phyloP scores from a whole-genome alignment of 345 rosid species.

The Salix suchowensis region DNA sequence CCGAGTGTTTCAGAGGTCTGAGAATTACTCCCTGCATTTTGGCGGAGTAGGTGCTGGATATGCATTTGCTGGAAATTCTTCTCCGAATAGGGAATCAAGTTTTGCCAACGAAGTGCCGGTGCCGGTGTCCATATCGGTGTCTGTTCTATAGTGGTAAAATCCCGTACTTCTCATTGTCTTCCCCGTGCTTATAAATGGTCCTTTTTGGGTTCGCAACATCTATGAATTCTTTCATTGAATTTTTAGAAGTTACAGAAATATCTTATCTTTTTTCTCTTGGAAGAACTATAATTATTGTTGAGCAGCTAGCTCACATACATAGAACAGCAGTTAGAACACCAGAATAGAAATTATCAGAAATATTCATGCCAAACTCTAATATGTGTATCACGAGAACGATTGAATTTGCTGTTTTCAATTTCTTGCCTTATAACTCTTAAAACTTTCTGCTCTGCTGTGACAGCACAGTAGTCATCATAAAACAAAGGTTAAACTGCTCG shows the following conservation, averaged over 20 bases:
- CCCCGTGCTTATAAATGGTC: constrained; percentile 9
- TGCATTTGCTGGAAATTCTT: constrained; percentile 56
- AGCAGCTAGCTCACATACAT: not conserved
- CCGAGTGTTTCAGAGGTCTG: constrained; percentile 77
- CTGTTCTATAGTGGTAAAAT: constrained; percentile 48
- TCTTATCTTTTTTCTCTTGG: constrained; percentile 3
- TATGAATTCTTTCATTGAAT: constrained; percentile 56
- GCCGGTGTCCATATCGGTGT: constrained; percentile 59
- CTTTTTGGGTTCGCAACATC: constrained; percentile 23
- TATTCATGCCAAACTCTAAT: not conserved
- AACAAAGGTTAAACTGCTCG: not conserved
- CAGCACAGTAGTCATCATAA: not conserved
- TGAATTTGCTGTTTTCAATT: not conserved
- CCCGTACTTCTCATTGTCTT: constrained; percentile 1
- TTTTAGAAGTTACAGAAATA: constrained; percentile 27
- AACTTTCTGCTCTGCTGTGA: not conserved
- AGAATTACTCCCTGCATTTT: constrained; percentile 45
- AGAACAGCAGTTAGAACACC: not conserved
- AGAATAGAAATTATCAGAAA: not conserved
- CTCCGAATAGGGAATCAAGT: constrained; percentile 37
- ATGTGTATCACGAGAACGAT: not conserved
- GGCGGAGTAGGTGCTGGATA: constrained; percentile 58
- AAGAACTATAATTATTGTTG: constrained; percentile 11
- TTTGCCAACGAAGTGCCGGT: constrained; percentile 65
- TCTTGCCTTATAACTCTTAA: not conserved